Percentiles rank a stretch among this genome's conserved stretches.
These are phyloP conservation scores for Plasmodium sp. DNA, from an alignment of 169 alveolate genomes.

Conservation along the genomic window DNA sequence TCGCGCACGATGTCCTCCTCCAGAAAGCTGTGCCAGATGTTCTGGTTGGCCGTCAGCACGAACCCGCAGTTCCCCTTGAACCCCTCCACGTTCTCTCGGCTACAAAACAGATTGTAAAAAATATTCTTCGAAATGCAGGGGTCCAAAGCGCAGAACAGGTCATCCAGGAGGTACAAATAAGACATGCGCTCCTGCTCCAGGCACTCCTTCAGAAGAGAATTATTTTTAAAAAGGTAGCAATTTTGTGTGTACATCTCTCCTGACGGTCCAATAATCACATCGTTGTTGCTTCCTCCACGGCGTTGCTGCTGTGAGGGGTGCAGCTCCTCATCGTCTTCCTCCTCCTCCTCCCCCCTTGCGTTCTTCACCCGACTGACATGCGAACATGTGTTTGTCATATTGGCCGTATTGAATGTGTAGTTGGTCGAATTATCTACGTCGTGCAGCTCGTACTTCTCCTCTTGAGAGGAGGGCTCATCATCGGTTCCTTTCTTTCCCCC, in stretches of 20 bases:
- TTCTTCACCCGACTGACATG: background rate
- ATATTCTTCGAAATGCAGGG: conserved; percentile 78
- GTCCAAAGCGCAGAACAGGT: conserved; percentile 79
- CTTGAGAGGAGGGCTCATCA: background rate
- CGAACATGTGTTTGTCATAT: background rate
- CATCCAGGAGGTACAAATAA: conserved; percentile 76
- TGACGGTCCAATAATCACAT: background rate
- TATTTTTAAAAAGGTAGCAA: background rate
- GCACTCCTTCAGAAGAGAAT: background rate
- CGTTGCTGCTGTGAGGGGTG: background rate
- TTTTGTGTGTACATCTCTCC: background rate
- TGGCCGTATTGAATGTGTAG: background rate
- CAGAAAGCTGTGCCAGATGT: conserved; percentile 16
- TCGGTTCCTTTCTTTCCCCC: background rate
- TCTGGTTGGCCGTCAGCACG: conserved; percentile 32
- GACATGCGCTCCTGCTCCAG: background rate
- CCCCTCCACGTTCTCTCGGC: background rate
- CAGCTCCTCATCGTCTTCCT: background rate
- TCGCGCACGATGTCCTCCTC: background rate
- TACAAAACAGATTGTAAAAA: conserved; percentile 79
- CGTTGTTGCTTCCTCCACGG: background rate
- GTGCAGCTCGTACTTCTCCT: background rate
- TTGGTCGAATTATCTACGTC: background rate
- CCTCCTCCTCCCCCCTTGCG: too few species aligned
- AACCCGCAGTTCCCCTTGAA: conserved; percentile 10